These are phyloP conservation scores for Holtermannia corniformis DNA, from an alignment of 768 basidiomycete species.

Conservation along the genomic window DNA sequence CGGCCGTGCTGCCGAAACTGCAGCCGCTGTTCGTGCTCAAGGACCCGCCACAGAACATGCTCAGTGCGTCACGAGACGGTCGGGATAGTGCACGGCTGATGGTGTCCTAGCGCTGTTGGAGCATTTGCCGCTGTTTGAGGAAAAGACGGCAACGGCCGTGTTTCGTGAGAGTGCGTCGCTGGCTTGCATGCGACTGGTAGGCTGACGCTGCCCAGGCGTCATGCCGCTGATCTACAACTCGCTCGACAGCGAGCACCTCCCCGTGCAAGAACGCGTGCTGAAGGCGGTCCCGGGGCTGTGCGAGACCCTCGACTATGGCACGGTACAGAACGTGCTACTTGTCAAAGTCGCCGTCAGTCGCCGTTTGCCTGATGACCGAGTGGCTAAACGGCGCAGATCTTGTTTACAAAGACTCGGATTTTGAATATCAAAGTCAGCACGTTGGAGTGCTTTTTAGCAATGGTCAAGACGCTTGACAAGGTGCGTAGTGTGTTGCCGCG, in stretches of 20 bases:
- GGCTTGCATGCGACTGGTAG: background rate
- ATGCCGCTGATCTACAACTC: conserved; percentile 92
- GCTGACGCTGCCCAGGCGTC: conserved; percentile 55
- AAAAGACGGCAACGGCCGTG: conserved; percentile 72
- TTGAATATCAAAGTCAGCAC: conserved; percentile 72
- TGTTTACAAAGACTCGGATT: conserved; percentile 86
- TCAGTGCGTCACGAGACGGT: conserved; percentile 44
- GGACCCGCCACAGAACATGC: conserved; percentile 95
- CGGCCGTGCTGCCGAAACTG: conserved; percentile 71
- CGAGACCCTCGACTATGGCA: conserved; percentile 88
- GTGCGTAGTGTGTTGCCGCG: conserved; percentile 1
- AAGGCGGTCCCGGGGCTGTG: conserved; percentile 75
- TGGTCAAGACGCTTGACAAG: conserved; percentile 41
- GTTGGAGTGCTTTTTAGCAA: conserved; percentile 37
- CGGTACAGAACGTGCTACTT: conserved; percentile 81
- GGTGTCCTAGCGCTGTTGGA: conserved; percentile 56
- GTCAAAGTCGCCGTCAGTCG: conserved; percentile 78
- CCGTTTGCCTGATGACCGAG: conserved; percentile 8
- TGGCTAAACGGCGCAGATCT: conserved; percentile 55
- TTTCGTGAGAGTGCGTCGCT: conserved; percentile 73
- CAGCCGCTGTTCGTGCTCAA: conserved; percentile 82
- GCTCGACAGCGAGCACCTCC: conserved; percentile 84
- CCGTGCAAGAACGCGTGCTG: conserved; percentile 84
- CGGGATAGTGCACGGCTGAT: background rate
- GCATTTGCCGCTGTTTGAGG: conserved; percentile 74